Evolutionary conservation across 1,139 yeast species (phyloP).

Genomic region (Suhomyces choctaworum): DNA sequence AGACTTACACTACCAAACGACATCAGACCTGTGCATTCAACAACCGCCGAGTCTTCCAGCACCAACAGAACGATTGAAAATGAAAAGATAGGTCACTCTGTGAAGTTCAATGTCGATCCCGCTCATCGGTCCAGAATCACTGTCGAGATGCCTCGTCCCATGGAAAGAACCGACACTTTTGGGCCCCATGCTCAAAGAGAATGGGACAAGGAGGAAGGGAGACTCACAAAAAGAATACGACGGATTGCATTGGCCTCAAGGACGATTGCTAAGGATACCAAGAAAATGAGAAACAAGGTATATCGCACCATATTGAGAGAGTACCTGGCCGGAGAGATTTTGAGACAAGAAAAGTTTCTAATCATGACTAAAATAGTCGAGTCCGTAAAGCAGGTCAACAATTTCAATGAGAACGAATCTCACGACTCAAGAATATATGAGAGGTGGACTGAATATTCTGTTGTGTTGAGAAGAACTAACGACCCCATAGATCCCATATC

Average conservation of each 20-base stretch:
- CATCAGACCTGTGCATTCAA: too few species aligned
- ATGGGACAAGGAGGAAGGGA: slow-evolving; percentile 22
- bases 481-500: slow-evolving; percentile 48
- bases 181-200: slow-evolving; percentile 2
- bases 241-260: slow-evolving; percentile 27
- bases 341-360: slow-evolving; percentile 65
- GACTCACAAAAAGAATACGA: slow-evolving; percentile 24
- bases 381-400: slow-evolving; percentile 13
- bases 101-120: slow-evolving; percentile 7
- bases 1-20: too few species aligned
- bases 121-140: slow-evolving; percentile 13
- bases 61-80: neutral
- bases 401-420: slow-evolving; percentile 45
- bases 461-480: slow-evolving; percentile 63
- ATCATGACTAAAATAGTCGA: slow-evolving; percentile 50
- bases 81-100: neutral
- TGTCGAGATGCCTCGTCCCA: slow-evolving; percentile 17
- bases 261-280: slow-evolving; percentile 22
- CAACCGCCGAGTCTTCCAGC: neutral
- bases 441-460: slow-evolving; percentile 74
- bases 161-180: slow-evolving; percentile 15
- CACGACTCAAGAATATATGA: slow-evolving; percentile 59
- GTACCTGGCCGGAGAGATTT: slow-evolving; percentile 57
- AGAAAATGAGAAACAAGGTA: slow-evolving; percentile 23
- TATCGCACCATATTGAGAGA: slow-evolving; percentile 25